A percentile compares a stretch with the other conserved stretches of the same genome.
These are phyloP conservation scores for Stenogyne calaminthoides DNA, from an alignment of 305 asterid genomes.

Conservation along the genomic window DNA sequence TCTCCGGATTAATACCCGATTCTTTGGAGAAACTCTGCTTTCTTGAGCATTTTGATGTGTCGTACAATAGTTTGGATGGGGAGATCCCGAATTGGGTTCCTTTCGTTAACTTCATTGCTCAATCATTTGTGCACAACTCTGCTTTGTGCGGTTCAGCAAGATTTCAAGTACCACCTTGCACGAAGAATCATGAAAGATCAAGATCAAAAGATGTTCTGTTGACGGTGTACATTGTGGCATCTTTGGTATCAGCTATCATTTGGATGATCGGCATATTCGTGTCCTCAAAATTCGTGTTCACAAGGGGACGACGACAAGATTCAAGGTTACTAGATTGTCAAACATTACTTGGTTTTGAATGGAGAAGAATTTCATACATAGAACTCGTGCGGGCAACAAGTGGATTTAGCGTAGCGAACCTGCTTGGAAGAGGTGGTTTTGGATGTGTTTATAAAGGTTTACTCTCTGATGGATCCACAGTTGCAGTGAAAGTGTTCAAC, in stretches of 20 bases:
- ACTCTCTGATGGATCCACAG: conserved; percentile 29
- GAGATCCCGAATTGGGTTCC: conserved; percentile 23
- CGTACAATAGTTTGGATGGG: conserved; percentile 25
- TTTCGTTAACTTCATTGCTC: too few species aligned
- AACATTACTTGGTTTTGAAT: not conserved
- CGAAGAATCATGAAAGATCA: not conserved
- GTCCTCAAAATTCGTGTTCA: not conserved
- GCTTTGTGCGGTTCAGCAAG: too few species aligned
- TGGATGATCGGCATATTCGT: not conserved
- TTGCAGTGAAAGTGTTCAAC: conserved; percentile 48
- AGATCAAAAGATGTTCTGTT: not conserved
- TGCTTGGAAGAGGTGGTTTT: conserved; percentile 41
- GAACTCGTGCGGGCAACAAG: conserved; percentile 37
- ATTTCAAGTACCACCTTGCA: conserved; percentile 3
- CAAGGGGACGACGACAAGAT: not conserved
- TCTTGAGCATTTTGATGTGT: conserved; percentile 23
- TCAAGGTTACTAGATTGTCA: not conserved
- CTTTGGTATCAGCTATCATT: not conserved
- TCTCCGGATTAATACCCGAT: conserved; percentile 9
- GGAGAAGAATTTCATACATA: conserved; percentile 33
- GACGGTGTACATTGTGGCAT: not conserved
- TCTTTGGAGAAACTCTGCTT: conserved; percentile 11
- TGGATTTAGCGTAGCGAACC: conserved; percentile 30
- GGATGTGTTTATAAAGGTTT: conserved; percentile 36
- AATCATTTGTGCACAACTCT: too few species aligned